A percentile compares a stretch with the other conserved stretches of the same genome.
These are phyloP conservation scores for Mediolabrus comicus DNA, from an alignment of 108 stramenopile species.

Conservation along the genomic window DNA sequence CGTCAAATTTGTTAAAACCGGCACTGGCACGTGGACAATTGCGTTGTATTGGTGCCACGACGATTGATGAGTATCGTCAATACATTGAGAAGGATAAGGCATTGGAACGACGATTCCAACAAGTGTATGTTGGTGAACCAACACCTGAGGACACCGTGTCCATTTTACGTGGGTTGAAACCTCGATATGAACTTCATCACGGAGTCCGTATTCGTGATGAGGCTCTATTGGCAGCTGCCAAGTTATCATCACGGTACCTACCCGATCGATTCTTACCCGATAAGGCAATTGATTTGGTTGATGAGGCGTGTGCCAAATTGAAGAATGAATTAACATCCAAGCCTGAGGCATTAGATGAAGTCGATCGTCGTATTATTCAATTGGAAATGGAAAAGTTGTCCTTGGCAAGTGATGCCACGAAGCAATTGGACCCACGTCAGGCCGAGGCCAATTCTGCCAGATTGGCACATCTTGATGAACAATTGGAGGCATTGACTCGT, in stretches of 20 bases:
- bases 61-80: conserved; percentile 95
- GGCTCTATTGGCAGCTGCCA: conserved; percentile 96
- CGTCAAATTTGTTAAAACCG: conserved; percentile 97
- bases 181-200: conserved; percentile 96
- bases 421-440: conserved; percentile 49
- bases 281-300: conserved; percentile 95
- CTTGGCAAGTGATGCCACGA: conserved; percentile 74
- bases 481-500: conserved; percentile 54
- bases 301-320: conserved; percentile 95
- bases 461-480: conserved; percentile 57
- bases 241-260: conserved; percentile 94
- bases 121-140: conserved; percentile 95
- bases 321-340: conserved; percentile 88
- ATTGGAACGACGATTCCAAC: conserved; percentile 97
- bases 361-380: conserved; percentile 90
- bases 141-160: conserved; percentile 97
- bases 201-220: conserved; percentile 97
- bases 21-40: conserved; percentile 96
- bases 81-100: conserved; percentile 99
- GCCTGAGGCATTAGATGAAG: conserved; percentile 35
- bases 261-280: conserved; percentile 92
- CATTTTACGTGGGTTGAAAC: conserved; percentile 96
- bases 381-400: conserved; percentile 94
- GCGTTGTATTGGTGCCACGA: conserved; percentile 98
- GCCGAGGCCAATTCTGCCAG: background rate